These are phyloP conservation scores for Xylaria hypoxylon DNA, from an alignment of 2,329 filamentous ascomycete species.

Conservation along the genomic window DNA sequence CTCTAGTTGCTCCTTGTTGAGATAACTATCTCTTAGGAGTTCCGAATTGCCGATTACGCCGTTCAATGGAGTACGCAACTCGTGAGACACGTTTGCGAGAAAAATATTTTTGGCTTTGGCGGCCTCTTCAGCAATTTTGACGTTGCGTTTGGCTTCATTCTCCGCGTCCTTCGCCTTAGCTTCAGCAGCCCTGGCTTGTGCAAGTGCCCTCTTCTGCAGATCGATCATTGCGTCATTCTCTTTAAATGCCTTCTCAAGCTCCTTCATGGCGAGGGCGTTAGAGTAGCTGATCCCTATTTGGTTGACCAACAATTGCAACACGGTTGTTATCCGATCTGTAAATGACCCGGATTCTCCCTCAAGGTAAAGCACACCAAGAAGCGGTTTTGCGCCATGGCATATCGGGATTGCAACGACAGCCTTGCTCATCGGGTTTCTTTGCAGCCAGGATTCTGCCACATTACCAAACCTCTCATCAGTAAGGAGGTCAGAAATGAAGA, in stretches of 20 bases:
- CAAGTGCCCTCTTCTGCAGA: conserved; percentile 78
- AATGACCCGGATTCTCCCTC: conserved; percentile 81
- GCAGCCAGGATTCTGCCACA: conserved; percentile 75
- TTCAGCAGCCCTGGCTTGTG: conserved; percentile 78
- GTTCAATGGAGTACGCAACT: conserved; percentile 84
- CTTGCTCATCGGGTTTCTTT: conserved; percentile 75
- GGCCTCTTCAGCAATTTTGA: conserved; percentile 84
- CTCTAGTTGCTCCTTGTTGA: conserved; percentile 82
- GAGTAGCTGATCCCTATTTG: conserved; percentile 81
- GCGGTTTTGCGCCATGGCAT: conserved; percentile 74
- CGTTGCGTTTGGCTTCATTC: conserved; percentile 79
- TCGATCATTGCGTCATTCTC: conserved; percentile 83
- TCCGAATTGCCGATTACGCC: conserved; percentile 92
- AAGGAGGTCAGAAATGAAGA: conserved; percentile 79
- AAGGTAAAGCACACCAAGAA: conserved; percentile 80
- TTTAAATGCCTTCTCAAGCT: conserved; percentile 80
- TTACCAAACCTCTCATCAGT: conserved; percentile 83
- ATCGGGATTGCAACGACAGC: conserved; percentile 86
- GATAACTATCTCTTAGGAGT: conserved; percentile 78
- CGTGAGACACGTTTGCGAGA: conserved; percentile 82
- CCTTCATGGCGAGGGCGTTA: conserved; percentile 74
- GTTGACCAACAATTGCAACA: conserved; percentile 78
- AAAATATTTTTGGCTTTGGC: conserved; percentile 87
- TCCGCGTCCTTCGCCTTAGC: conserved; percentile 82
- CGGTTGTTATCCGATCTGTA: conserved; percentile 77